Evolutionary conservation across 345 rosid genomes (phyloP).

Genomic region (Corymbia maculata): DNA sequence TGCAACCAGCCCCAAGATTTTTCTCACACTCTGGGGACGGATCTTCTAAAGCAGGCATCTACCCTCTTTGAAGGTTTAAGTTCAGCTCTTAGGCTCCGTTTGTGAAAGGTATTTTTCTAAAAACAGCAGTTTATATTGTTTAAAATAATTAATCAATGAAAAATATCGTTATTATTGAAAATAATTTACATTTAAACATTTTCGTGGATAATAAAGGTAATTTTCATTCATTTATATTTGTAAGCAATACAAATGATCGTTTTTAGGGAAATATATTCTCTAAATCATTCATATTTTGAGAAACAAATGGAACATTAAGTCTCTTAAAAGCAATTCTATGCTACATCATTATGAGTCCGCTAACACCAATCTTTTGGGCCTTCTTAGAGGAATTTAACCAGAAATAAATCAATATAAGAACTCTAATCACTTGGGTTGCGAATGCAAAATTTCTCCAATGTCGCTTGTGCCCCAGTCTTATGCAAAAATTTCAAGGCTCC

Average conservation of each 20-base stretch:
- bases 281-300: no score
- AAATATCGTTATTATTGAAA: no score
- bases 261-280: no score
- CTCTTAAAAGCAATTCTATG: neutral
- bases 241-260: accelerated
- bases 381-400: no score
- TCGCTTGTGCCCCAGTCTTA: neutral
- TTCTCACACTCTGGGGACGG: neutral
- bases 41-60: neutral
- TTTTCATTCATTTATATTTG: neutral
- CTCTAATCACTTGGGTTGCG: no score
- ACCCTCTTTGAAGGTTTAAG: neutral
- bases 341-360: neutral
- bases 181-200: no score
- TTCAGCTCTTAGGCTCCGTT: neutral
- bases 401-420: no score
- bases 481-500: no score
- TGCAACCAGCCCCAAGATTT: neutral
- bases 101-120: no score
- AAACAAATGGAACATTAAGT: no score
- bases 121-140: accelerated
- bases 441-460: no score
- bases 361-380: neutral
- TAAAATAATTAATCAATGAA: no score
- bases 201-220: neutral